Evolutionary conservation across 257 asterid genomes (phyloP).

Genomic region (Buddleja alternifolia): DNA sequence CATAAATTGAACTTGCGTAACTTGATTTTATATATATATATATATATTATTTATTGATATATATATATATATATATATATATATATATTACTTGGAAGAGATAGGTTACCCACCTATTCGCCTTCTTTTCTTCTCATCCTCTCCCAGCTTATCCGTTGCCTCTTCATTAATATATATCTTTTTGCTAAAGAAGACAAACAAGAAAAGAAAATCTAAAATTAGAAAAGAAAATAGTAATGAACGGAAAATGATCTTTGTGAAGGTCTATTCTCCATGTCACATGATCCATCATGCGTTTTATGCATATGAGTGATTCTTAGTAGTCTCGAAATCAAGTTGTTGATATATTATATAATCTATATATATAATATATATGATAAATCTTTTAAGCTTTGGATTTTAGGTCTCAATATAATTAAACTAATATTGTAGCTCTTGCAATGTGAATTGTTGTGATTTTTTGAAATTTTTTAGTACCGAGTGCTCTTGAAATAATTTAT

Average conservation of each 20-base stretch:
- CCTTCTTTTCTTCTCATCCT: constrained; percentile 64
- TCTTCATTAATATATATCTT: constrained; percentile 37
- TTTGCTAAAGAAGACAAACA: constrained; percentile 39
- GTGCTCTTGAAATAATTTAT: too few relatives aligned
- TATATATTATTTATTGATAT: background rate
- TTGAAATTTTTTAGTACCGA: too few relatives aligned
- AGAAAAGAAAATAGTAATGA: constrained; percentile 38
- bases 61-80: background rate
- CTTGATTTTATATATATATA: background rate
- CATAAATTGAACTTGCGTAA: background rate
- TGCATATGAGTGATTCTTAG: too few relatives aligned
- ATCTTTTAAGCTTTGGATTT: too few relatives aligned
- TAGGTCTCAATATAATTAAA: too few relatives aligned
- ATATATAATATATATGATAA: too few relatives aligned
- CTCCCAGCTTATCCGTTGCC: constrained; percentile 65
- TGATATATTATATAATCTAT: too few relatives aligned
- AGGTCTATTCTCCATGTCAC: constrained; percentile 41
- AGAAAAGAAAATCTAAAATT: constrained; percentile 38
- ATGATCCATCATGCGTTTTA: constrained; percentile 34
- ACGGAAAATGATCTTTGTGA: constrained; percentile 30
- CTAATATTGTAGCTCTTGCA: too few relatives aligned
- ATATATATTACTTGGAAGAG: constrained; percentile 28
- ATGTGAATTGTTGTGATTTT: too few relatives aligned
- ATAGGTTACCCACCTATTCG: constrained; percentile 44
- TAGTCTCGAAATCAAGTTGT: too few relatives aligned